These are phyloP conservation scores for Trichoderma koningiopsis DNA, from an alignment of 2,329 filamentous ascomycete genomes.

Conservation along the genomic window DNA sequence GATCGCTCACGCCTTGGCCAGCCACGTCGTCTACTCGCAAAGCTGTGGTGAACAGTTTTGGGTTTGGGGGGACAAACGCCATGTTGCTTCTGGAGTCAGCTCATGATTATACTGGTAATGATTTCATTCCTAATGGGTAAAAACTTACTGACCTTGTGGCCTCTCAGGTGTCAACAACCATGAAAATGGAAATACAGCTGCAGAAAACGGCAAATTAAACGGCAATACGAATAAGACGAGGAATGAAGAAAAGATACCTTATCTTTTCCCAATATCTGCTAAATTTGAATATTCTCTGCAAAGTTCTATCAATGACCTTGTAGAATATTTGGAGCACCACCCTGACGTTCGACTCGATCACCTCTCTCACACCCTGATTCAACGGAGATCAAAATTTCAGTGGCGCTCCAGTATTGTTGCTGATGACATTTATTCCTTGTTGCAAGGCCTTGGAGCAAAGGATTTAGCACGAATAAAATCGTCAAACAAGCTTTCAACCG, in stretches of 20 bases:
- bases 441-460: neutral
- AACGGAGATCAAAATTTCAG: constrained; percentile 1
- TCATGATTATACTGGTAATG: neutral
- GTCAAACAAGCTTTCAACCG: neutral
- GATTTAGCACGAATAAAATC: neutral
- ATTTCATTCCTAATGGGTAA: no score
- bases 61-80: constrained; percentile 59
- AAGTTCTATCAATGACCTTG: neutral
- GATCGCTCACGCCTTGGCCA: constrained; percentile 5
- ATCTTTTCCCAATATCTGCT: neutral
- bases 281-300: neutral
- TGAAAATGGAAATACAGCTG: neutral
- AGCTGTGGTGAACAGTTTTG: constrained; percentile 55
- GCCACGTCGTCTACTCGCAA: constrained; percentile 1
- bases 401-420: constrained; percentile 7
- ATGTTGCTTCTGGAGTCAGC: constrained; percentile 41
- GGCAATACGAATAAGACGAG: neutral
- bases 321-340: neutral
- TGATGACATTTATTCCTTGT: neutral
- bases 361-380: neutral
- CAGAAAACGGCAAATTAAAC: neutral
- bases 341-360: neutral
- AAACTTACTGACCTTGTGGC: neutral
- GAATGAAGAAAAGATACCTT: neutral
- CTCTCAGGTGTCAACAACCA: neutral